A percentile compares a stretch with the other conserved stretches of the same genome.
Conservation (phyloP, 169 alveolate genomes). For the Cryptosporidium ryanae region DNA sequence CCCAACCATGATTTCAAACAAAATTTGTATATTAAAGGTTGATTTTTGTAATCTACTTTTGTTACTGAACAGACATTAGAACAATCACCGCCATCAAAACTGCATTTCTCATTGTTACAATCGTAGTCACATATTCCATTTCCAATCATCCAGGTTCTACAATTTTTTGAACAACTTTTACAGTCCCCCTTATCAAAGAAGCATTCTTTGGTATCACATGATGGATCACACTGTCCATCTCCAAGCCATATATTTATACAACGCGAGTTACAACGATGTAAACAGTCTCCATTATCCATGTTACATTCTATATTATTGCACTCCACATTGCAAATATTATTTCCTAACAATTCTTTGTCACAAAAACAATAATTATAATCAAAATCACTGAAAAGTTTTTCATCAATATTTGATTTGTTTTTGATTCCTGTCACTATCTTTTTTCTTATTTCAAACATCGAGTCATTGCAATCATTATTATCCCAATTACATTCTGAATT, state of each 20-base stretch:
- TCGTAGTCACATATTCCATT: conserved; percentile 78
- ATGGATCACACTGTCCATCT: conserved; percentile 83
- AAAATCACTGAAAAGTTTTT: not conserved
- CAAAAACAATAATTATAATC: conserved; percentile 60
- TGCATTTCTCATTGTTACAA: conserved; percentile 78
- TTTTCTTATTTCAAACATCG: not conserved
- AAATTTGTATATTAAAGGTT: conserved; percentile 78
- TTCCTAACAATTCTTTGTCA: conserved; percentile 67
- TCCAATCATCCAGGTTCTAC: conserved; percentile 82
- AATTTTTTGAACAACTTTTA: conserved; percentile 72
- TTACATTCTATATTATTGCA: conserved; percentile 74
- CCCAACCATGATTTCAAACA: conserved; percentile 81
- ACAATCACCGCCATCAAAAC: conserved; percentile 80
- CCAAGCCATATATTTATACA: conserved; percentile 78
- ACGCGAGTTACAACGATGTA: conserved; percentile 77
- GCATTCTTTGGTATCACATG: conserved; percentile 79
- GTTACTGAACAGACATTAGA: conserved; percentile 77
- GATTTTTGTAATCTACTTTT: conserved; percentile 77
- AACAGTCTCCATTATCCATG: conserved; percentile 74
- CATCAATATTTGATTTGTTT: not conserved
- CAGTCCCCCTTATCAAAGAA: conserved; percentile 81
- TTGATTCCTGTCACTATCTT: conserved; percentile 1
- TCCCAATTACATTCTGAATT: conserved; percentile 82
- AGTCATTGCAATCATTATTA: conserved; percentile 77
- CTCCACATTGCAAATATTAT: conserved; percentile 58